These are phyloP conservation scores for Lepidopterella palustris DNA, from an alignment of 495 filamentous ascomycete genomes.

Conservation along the genomic window DNA sequence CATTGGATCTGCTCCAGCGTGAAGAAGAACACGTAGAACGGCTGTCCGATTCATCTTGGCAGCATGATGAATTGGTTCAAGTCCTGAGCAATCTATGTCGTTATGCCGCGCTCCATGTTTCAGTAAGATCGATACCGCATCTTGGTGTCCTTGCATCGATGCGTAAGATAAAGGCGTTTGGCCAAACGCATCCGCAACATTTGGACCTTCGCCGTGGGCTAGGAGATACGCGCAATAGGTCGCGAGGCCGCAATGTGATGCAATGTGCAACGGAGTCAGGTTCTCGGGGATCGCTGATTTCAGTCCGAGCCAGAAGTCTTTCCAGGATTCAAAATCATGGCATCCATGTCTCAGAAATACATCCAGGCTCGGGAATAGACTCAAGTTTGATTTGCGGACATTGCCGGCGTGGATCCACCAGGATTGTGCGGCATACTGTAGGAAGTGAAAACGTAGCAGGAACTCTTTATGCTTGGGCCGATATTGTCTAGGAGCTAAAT, in stretches of 20 bases:
- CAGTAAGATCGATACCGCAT: conserved; percentile 27
- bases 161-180: conserved; percentile 32
- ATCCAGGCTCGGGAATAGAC: neutral
- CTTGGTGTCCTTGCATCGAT: conserved; percentile 23
- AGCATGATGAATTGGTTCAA: conserved; percentile 33
- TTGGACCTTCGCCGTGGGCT: conserved; percentile 1
- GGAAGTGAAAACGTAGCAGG: neutral
- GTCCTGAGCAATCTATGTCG: conserved; percentile 18
- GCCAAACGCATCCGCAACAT: conserved; percentile 6
- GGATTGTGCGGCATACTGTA: neutral
- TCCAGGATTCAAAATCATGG: neutral
- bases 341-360: neutral
- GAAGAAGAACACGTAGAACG: conserved; percentile 27
- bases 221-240: neutral
- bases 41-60: conserved; percentile 23
- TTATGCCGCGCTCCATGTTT: conserved; percentile 26
- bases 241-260: neutral
- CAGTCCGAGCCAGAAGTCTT: neutral
- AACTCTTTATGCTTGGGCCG: neutral
- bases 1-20: conserved; percentile 32
- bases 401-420: neutral
- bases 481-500: neutral
- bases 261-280: neutral
- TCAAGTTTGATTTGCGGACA: neutral
- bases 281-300: neutral